These are phyloP conservation scores for Coniella lustricola DNA, from an alignment of 2,329 filamentous ascomycete species.

Conservation along the genomic window DNA sequence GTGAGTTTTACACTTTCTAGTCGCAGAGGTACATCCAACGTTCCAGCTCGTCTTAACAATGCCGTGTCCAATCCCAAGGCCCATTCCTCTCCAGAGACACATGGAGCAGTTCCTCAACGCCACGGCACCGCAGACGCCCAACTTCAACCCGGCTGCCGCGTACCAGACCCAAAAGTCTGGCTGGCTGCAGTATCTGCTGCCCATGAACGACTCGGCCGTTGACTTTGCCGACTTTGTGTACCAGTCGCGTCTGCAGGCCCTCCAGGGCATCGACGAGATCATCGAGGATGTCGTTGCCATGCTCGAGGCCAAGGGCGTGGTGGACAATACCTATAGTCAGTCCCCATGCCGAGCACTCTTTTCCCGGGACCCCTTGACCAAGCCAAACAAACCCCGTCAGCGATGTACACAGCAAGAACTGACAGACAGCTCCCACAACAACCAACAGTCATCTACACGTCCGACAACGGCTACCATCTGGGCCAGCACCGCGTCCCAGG, in stretches of 20 bases:
- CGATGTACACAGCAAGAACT: too few species aligned
- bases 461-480: conserved; percentile 14
- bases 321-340: conserved; percentile 23
- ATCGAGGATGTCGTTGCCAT: conserved; percentile 24
- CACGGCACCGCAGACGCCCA: conserved; percentile 17
- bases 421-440: too few species aligned
- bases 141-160: conserved; percentile 21
- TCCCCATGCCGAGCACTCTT: not conserved
- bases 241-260: conserved; percentile 18
- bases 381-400: too few species aligned
- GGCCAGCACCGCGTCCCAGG: conserved; percentile 11
- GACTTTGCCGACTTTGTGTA: conserved; percentile 18
- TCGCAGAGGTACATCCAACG: too few species aligned
- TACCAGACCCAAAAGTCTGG: conserved; percentile 16
- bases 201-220: conserved; percentile 17
- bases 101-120: conserved; percentile 16
- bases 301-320: conserved; percentile 21
- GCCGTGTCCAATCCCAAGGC: not conserved
- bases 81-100: conserved; percentile 17
- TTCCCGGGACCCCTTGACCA: too few species aligned
- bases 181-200: conserved; percentile 17
- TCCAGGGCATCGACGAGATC: conserved; percentile 28
- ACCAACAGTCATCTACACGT: conserved; percentile 20
- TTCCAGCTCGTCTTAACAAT: not conserved
- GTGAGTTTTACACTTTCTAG: not conserved